Conservation (phyloP, 805 yeast genomes). For the Cyberlindnera meyerae region DNA sequence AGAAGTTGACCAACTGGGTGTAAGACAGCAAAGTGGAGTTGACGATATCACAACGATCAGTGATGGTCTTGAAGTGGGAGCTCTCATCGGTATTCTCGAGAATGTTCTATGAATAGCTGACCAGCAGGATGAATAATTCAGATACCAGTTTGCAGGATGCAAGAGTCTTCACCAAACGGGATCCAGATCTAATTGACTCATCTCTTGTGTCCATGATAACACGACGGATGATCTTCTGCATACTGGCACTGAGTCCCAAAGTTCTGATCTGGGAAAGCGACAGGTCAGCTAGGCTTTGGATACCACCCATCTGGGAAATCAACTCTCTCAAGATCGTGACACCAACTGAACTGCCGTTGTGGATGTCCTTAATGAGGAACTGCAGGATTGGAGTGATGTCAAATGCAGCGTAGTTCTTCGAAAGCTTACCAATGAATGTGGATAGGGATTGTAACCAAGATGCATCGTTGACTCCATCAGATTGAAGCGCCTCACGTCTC, state of each 20-base stretch:
- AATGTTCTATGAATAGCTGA: conserved; percentile 41
- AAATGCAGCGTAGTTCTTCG: conserved; percentile 46
- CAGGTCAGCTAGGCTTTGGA: conserved; percentile 62
- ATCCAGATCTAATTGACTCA: conserved; percentile 42
- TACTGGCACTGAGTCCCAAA: conserved; percentile 58
- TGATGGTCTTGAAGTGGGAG: conserved; percentile 63
- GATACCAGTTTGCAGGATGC: conserved; percentile 40
- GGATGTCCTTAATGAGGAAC: conserved; percentile 59
- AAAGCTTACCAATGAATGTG: conserved; percentile 71
- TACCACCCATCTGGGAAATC: conserved; percentile 71
- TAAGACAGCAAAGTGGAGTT: conserved; percentile 62
- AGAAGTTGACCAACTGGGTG: conserved; percentile 52
- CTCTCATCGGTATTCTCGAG: conserved; percentile 30
- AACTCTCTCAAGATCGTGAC: conserved; percentile 64
- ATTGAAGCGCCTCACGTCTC: conserved; percentile 63
- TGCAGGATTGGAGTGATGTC: conserved; percentile 57
- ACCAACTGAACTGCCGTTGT: conserved; percentile 52
- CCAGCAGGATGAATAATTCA: conserved; percentile 64
- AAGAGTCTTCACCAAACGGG: conserved; percentile 43
- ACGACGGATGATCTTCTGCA: conserved; percentile 49
- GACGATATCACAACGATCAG: conserved; percentile 70
- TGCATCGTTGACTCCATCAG: conserved; percentile 74
- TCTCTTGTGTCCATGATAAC: conserved; percentile 52
- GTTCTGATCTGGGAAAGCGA: conserved; percentile 59
- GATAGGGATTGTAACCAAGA: conserved; percentile 86